Conservation (phyloP, 495 filamentous ascomycete genomes). For the Paragyromitra xinjiangensis region DNA sequence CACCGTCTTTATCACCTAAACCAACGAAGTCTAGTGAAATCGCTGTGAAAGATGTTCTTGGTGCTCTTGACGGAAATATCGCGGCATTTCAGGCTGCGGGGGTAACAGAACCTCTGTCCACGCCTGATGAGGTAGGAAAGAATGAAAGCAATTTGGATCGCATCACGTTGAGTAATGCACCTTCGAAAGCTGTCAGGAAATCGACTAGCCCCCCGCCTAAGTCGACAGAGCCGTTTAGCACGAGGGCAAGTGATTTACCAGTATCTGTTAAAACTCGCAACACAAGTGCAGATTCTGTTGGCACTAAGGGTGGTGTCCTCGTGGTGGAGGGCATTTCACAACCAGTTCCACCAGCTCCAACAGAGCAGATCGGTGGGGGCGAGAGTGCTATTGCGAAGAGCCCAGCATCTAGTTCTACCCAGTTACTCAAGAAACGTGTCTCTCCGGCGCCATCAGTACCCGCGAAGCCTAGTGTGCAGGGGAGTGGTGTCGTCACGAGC, state of each 20-base stretch:
- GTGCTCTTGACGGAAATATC: not conserved
- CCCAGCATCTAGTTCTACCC: not conserved
- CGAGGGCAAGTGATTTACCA: too few relatives aligned
- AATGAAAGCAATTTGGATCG: not conserved
- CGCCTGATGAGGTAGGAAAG: not conserved
- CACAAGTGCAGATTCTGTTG: not conserved
- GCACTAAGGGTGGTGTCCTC: too few relatives aligned
- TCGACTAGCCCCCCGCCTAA: not conserved
- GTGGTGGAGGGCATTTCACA: not conserved
- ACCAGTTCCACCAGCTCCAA: not conserved
- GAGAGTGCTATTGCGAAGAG: not conserved
- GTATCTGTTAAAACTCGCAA: not conserved
- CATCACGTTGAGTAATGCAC: not conserved
- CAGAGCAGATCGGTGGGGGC: not conserved
- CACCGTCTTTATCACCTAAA: not conserved
- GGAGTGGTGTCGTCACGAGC: not conserved
- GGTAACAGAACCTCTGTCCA: not conserved
- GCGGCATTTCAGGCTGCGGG: too few relatives aligned
- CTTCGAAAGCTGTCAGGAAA: not conserved
- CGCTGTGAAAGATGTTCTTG: not conserved
- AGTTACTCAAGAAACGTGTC: not conserved
- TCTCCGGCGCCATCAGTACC: not conserved
- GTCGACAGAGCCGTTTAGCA: not conserved
- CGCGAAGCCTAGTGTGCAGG: not conserved
- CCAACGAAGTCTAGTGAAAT: not conserved